Conservation (phyloP, 495 filamentous ascomycete species). For the Aspergillus mulundensis region DNA sequence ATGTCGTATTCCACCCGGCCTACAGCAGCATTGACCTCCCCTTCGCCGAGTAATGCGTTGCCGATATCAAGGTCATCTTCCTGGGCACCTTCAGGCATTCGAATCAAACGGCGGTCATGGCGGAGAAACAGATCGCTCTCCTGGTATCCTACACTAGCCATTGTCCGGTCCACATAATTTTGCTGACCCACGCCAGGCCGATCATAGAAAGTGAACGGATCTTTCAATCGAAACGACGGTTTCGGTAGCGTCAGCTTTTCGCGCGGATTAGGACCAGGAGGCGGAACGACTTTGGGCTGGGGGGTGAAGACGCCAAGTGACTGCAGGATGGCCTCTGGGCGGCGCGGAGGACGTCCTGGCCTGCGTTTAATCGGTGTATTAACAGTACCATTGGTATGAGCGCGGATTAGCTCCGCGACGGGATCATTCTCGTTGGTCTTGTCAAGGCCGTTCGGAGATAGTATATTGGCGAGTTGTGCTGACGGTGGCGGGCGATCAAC, state of each 20-base stretch:
- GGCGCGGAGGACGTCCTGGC: conserved; percentile 59
- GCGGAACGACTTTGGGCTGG: conserved; percentile 54
- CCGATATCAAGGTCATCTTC: conserved; percentile 78
- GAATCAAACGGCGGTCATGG: conserved; percentile 72
- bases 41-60: conserved; percentile 55
- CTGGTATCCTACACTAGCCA: conserved; percentile 94
- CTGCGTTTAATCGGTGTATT: conserved; percentile 51
- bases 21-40: conserved; percentile 55
- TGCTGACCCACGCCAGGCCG: conserved; percentile 56
- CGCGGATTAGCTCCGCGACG: conserved; percentile 21
- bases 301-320: conserved; percentile 53
- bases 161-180: conserved; percentile 80
- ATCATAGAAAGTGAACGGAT: conserved; percentile 60
- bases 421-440: conserved; percentile 21
- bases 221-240: conserved; percentile 52
- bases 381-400: conserved; percentile 25
- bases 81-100: conserved; percentile 67
- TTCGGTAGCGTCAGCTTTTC: conserved; percentile 64
- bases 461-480: conserved; percentile 26
- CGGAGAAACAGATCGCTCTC: conserved; percentile 83
- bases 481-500: conserved; percentile 63
- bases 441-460: conserved; percentile 28
- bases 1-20: conserved; percentile 97
- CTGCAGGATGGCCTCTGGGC: conserved; percentile 57
- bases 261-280: conserved; percentile 62